A percentile compares a stretch with the other conserved stretches of the same genome.
phyloP scores from a whole-genome alignment of 306 rosid species.

The Castanea mollissima region DNA sequence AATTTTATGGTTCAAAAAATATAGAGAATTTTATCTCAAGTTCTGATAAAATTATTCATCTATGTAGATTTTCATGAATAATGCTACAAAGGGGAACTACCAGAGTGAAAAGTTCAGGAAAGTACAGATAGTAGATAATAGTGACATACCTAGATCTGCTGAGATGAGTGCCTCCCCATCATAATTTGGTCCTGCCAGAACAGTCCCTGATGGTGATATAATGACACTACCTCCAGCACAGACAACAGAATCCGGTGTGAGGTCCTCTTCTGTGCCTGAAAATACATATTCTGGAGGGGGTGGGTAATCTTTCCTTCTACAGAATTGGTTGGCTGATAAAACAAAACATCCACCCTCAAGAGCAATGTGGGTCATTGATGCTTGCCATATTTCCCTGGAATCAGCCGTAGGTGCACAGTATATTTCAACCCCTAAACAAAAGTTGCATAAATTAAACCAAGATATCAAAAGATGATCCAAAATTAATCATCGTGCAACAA shows the following conservation, averaged over 20 bases:
- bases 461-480: not conserved
- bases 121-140: not conserved
- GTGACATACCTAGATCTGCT: slow-evolving; percentile 78
- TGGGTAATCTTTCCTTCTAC: slow-evolving; percentile 87
- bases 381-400: slow-evolving; percentile 75
- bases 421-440: slow-evolving; percentile 73
- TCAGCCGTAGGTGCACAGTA: slow-evolving; percentile 98
- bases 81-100: not conserved
- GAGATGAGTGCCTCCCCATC: slow-evolving; percentile 89
- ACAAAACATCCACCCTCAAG: slow-evolving; percentile 95
- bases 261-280: slow-evolving; percentile 64
- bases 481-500: not conserved
- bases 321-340: slow-evolving; percentile 85
- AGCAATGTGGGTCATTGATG: slow-evolving; percentile 91
- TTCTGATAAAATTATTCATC: not conserved
- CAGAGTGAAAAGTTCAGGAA: slow-evolving; percentile 3
- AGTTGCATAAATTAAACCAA: slow-evolving; percentile 9
- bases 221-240: slow-evolving; percentile 95
- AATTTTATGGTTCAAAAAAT: not conserved
- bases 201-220: slow-evolving; percentile 78
- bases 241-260: slow-evolving; percentile 80
- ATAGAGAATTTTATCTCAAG: not conserved
- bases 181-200: slow-evolving; percentile 90
- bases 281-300: slow-evolving; percentile 82
- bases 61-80: not conserved